Evolutionary conservation across 2,329 filamentous ascomycete species (phyloP), one percentile per base, ranked within the genome.

Genomic region (Xylariomycetidae sp.): DNA sequence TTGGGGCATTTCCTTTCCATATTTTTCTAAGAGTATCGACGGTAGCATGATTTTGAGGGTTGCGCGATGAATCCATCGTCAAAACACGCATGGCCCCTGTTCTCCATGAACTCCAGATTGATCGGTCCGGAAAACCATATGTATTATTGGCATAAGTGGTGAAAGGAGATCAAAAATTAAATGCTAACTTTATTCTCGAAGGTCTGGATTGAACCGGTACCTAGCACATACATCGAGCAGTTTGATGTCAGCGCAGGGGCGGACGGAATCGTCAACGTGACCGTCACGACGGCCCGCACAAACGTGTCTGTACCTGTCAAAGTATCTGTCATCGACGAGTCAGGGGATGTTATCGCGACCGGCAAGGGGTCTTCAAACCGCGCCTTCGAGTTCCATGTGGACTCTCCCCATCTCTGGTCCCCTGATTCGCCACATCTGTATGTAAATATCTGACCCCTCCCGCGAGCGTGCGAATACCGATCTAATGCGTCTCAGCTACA

Each of bases 141-240:
- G n/a, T n/a, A n/a, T n/a, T n/a, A n/a, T n/a, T n/a, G n/a, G n/a
- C n/a, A n/a, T n/a, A n/a, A n/a, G n/a, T n/a, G n/a, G n/a, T n/a
- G n/a, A n/a, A n/a, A n/a, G n/a, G n/a, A n/a, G n/a, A n/a, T n/a
- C n/a, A n/a, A n/a, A n/a, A 10, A 22, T 7, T 15, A 7, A 31
- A 16, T 16, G 14, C 31, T 45, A 34, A 45, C 29, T 11, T 31
- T n/a, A 8, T 16, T n/a, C 51, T 71, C n/a, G n/a, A n/a, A 70
- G 13, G 82, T 86, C 0, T 87, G 82, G 82, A 60, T 87, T 2
- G 77, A 83, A 51, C 66, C 72, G n/a, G 77, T 72, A 0, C 75
- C 81, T 0, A 41, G 58, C 0, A 67, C 72, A 31, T 63, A 79
- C 44, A 72, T 85, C 34, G 72, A 70, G 0, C 64, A 71, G 25